phyloP scores from a whole-genome alignment of 768 basidiomycete species.

The Coprinopsis cinerea region DNA sequence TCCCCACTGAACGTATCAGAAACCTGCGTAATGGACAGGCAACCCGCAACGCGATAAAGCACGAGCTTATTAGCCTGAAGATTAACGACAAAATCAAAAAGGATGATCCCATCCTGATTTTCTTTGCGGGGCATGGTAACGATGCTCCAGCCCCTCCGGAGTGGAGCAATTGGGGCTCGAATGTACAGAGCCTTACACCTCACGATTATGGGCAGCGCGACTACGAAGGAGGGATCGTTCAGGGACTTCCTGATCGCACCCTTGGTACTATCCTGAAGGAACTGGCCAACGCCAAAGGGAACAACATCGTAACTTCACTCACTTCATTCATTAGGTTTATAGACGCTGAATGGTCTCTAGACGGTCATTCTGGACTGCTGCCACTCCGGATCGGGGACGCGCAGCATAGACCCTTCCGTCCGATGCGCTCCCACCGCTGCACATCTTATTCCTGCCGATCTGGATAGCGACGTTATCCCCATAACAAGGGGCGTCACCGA shows the following conservation, averaged over 20 bases:
- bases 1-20: constrained; percentile 37
- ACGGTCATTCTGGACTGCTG: constrained; percentile 17
- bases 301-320: constrained; percentile 14
- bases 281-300: constrained; percentile 13
- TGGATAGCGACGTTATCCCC: constrained; percentile 3
- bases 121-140: constrained; percentile 62
- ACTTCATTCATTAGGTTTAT: not conserved
- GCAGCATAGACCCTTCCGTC: not conserved
- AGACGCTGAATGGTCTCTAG: constrained; percentile 3
- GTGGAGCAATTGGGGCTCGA: constrained; percentile 35
- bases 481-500: not conserved
- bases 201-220: constrained; percentile 45
- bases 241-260: constrained; percentile 12
- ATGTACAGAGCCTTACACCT: constrained; percentile 51
- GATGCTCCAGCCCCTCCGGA: constrained; percentile 40
- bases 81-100: constrained; percentile 44
- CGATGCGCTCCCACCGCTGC: not conserved
- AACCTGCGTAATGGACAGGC: constrained; percentile 49
- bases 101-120: constrained; percentile 55
- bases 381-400: constrained; percentile 13
- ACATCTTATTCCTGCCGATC: not conserved
- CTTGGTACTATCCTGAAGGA: constrained; percentile 9
- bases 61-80: constrained; percentile 46
- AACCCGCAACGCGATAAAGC: constrained; percentile 42
- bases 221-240: constrained; percentile 25